Evolutionary conservation across 768 basidiomycete genomes (phyloP).

Genomic region (Nevesoporus exiguus): DNA sequence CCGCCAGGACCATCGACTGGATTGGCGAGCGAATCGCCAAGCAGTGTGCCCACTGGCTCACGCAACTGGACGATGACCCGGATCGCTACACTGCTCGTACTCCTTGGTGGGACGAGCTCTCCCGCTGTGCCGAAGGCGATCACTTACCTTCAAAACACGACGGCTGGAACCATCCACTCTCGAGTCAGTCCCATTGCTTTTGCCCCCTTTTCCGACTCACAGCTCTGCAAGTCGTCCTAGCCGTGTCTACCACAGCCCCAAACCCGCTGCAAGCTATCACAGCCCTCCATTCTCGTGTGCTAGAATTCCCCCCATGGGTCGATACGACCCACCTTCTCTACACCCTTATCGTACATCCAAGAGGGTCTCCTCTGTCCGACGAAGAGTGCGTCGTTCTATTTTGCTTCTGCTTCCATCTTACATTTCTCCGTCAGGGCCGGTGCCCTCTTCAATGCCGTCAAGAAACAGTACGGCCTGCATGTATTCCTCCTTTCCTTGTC

Average conservation of each 20-base stretch:
- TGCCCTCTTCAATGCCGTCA: conserved; percentile 81
- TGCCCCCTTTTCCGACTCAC: conserved; percentile 10
- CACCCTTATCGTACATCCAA: conserved; percentile 75
- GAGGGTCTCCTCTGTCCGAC: conserved; percentile 62
- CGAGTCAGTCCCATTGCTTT: conserved; percentile 48
- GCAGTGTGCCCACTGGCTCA: conserved; percentile 67
- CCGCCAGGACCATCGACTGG: conserved; percentile 83
- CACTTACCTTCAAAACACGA: conserved; percentile 66
- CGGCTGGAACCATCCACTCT: conserved; percentile 85
- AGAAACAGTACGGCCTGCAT: conserved; percentile 82
- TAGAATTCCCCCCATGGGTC: conserved; percentile 79
- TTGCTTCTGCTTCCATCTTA: conserved; percentile 9
- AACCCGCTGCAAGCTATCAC: conserved; percentile 82
- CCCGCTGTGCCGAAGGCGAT: conserved; percentile 74
- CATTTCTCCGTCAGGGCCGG: conserved; percentile 48
- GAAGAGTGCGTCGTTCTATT: conserved; percentile 62
- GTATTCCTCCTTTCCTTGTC: conserved; percentile 64
- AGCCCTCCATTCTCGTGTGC: conserved; percentile 59
- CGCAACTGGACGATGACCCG: conserved; percentile 51
- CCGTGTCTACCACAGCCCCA: conserved; percentile 76
- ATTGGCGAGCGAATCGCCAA: conserved; percentile 67
- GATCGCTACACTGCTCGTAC: conserved; percentile 45
- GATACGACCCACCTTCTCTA: conserved; percentile 69
- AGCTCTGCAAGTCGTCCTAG: conserved; percentile 61
- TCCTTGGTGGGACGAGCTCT: conserved; percentile 89